Percentiles rank a stretch among this genome's conserved stretches.
These are phyloP conservation scores for Furcasterigmium furcatum DNA, from an alignment of 2,329 filamentous ascomycete genomes.

Conservation along the genomic window DNA sequence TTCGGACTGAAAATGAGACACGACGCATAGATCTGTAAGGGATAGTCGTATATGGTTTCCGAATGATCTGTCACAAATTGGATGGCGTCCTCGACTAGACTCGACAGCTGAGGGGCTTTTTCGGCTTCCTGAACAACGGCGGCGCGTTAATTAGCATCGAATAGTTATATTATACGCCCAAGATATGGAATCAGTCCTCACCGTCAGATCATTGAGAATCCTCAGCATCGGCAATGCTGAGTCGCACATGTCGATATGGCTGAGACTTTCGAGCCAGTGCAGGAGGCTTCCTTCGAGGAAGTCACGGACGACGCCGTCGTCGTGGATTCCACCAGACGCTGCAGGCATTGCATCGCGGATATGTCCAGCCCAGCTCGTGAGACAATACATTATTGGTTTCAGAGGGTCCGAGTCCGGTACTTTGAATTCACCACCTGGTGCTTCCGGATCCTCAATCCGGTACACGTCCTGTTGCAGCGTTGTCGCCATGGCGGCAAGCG, in stretches of 20 bases:
- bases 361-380: constrained; percentile 17
- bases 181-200: no score
- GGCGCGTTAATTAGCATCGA: no score
- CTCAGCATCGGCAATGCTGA: constrained; percentile 16
- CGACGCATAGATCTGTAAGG: no score
- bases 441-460: constrained; percentile 14
- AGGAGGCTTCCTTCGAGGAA: constrained; percentile 32
- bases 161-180: no score
- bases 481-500: constrained; percentile 22
- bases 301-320: constrained; percentile 16
- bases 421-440: constrained; percentile 3
- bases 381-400: constrained; percentile 12
- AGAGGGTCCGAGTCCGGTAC: constrained; percentile 13
- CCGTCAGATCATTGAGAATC: no score
- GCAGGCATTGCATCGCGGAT: constrained; percentile 4
- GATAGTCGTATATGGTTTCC: no score
- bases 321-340: constrained; percentile 13
- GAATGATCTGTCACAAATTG: no score
- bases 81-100: no score
- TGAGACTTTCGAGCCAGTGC: constrained; percentile 40
- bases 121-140: no score
- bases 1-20: no score
- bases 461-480: constrained; percentile 32
- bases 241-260: constrained; percentile 21
- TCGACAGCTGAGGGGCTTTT: no score